phyloP scores from a whole-genome alignment of 2,329 filamentous ascomycete species.

The Biscogniauxia marginata region DNA sequence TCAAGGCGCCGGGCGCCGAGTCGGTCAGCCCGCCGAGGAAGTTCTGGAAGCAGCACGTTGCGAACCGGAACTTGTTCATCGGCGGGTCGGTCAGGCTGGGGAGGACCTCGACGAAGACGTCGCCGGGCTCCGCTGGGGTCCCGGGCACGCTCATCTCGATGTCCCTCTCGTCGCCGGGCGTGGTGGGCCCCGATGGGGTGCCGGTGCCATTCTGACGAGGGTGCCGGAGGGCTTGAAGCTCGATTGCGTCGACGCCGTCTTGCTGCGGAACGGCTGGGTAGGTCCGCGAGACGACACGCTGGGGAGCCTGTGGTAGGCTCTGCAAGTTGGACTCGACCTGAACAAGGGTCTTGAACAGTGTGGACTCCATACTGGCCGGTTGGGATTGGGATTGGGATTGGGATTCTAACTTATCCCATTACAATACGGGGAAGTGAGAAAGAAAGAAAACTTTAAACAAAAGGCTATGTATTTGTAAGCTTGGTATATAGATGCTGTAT shows the following conservation, averaged over 20 bases:
- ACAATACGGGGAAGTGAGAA: not conserved
- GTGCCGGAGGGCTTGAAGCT: constrained; percentile 14
- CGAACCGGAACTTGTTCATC: constrained; percentile 70
- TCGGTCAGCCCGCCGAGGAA: constrained; percentile 73
- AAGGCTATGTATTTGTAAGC: not conserved
- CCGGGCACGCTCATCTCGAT: constrained; percentile 24
- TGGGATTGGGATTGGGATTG: not conserved
- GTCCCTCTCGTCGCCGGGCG: constrained; percentile 25
- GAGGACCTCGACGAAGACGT: constrained; percentile 19
- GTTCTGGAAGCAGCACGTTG: constrained; percentile 62
- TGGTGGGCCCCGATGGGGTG: constrained; percentile 10
- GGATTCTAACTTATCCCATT: constrained; percentile 11
- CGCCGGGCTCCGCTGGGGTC: constrained; percentile 17
- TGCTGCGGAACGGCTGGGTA: constrained; percentile 39
- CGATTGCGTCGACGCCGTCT: constrained; percentile 17
- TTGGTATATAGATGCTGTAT: too few species aligned
- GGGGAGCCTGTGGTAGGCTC: constrained; percentile 32
- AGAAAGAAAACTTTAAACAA: too few species aligned
- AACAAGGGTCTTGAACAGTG: constrained; percentile 25
- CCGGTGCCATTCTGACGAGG: constrained; percentile 4
- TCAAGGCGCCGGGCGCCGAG: constrained; percentile 71
- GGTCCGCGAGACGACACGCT: constrained; percentile 37
- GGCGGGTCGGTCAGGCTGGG: constrained; percentile 53
- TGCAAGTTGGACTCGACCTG: constrained; percentile 26
- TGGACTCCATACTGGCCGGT: constrained; percentile 13